A percentile compares a stretch with the other conserved stretches of the same genome.
Conservation (phyloP, 805 yeast genomes). For the Ogataea pignaliae region DNA sequence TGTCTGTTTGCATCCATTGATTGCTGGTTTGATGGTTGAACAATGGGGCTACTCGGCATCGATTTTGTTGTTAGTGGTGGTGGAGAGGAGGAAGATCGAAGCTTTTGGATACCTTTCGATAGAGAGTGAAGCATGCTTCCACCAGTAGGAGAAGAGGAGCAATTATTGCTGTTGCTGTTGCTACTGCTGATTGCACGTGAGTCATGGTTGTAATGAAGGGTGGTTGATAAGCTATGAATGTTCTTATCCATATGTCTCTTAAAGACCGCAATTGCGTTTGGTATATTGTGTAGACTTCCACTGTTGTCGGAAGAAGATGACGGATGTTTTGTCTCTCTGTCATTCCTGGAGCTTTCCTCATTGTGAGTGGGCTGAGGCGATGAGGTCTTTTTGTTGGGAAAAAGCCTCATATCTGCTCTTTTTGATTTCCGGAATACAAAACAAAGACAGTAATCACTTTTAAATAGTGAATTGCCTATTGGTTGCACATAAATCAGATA, state of each 20-base stretch:
- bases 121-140: not conserved
- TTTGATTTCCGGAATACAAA: too few relatives aligned
- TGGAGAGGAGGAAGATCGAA: not conserved
- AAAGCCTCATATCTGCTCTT: too few relatives aligned
- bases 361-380: too few relatives aligned
- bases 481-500: too few relatives aligned
- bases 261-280: conserved; percentile 10
- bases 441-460: too few relatives aligned
- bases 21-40: not conserved
- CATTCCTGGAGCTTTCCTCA: too few relatives aligned
- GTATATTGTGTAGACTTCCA: not conserved
- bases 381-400: too few relatives aligned
- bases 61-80: not conserved
- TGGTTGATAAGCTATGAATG: conserved; percentile 1
- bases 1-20: not conserved
- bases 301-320: too few relatives aligned
- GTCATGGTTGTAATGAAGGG: not conserved
- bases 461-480: too few relatives aligned
- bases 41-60: too few relatives aligned
- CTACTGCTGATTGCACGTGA: not conserved
- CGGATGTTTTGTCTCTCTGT: too few relatives aligned
- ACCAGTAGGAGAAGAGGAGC: not conserved
- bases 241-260: conserved; percentile 2
- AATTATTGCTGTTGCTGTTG: not conserved
- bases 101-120: not conserved